A percentile compares a stretch with the other conserved stretches of the same genome.
These are phyloP conservation scores for Parafenestella ontariensis DNA, from an alignment of 2,329 filamentous ascomycete genomes.

Conservation along the genomic window DNA sequence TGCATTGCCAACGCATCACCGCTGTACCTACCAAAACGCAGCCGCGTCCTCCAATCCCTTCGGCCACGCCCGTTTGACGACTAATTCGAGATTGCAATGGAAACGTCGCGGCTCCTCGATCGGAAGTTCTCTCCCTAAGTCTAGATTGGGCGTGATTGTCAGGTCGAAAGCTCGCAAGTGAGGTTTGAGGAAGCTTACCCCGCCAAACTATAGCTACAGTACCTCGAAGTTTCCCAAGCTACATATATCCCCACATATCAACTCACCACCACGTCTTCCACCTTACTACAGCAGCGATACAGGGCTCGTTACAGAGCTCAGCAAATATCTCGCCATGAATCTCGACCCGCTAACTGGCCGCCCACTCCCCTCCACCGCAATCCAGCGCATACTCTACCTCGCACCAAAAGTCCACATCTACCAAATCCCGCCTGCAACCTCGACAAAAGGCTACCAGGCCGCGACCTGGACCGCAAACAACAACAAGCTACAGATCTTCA, in stretches of 20 bases:
- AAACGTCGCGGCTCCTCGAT: slow-evolving; percentile 21
- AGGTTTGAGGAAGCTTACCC: slow-evolving; percentile 19
- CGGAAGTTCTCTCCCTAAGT: slow-evolving; percentile 19
- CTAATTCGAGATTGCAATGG: slow-evolving; percentile 29
- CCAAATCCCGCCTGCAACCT: slow-evolving; percentile 80
- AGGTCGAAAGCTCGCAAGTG: neutral
- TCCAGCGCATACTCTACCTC: slow-evolving; percentile 84
- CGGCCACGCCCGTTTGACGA: slow-evolving; percentile 38
- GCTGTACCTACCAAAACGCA: slow-evolving; percentile 27
- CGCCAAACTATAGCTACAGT: slow-evolving; percentile 19
- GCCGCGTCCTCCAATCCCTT: slow-evolving; percentile 39
- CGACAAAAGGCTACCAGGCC: slow-evolving; percentile 80
- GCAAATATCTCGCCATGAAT: slow-evolving; percentile 59
- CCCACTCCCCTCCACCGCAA: slow-evolving; percentile 74
- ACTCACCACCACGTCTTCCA: neutral
- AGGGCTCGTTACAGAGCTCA: neutral
- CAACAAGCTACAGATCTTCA: slow-evolving; percentile 79
- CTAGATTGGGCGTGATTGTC: neutral
- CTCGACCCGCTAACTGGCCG: slow-evolving; percentile 74
- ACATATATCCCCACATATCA: neutral
- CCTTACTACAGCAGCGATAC: neutral
- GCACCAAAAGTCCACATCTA: slow-evolving; percentile 81
- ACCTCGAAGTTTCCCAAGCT: neutral
- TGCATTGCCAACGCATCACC: slow-evolving; percentile 47
- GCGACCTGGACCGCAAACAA: slow-evolving; percentile 75